A percentile compares a stretch with the other conserved stretches of the same genome.
phyloP scores from a whole-genome alignment of 345 rosid genomes.

The Ricinus communis region DNA sequence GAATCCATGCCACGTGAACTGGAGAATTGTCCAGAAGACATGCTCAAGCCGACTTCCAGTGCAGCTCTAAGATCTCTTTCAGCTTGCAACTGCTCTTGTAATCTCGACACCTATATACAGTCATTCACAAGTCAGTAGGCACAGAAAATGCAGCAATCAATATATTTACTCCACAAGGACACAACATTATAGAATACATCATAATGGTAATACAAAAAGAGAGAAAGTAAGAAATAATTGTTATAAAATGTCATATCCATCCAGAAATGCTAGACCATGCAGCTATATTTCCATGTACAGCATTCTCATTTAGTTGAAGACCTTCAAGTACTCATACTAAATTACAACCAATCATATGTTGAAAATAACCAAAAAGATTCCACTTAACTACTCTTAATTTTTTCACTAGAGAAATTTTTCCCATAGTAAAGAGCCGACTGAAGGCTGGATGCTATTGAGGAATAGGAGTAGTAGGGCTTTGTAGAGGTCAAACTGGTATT shows the following conservation, averaged over 20 bases:
- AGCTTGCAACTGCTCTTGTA: constrained; percentile 99
- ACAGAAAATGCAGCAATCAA: not conserved
- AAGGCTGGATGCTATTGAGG: too few relatives aligned
- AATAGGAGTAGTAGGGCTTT: too few relatives aligned
- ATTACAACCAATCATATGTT: not conserved
- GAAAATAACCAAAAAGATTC: not conserved
- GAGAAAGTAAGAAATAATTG: not conserved
- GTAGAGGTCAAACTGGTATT: too few relatives aligned
- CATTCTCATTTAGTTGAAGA: too few relatives aligned
- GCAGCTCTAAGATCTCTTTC: constrained; percentile 99
- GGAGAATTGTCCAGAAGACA: constrained; percentile 88
- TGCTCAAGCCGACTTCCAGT: constrained; percentile 96
- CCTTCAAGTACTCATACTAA: not conserved
- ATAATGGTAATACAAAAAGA: not conserved
- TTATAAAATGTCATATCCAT: not conserved
- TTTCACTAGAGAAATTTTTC: too few relatives aligned
- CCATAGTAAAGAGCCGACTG: too few relatives aligned
- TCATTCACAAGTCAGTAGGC: constrained; percentile 28
- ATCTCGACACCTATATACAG: constrained; percentile 73
- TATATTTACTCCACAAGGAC: too few relatives aligned
- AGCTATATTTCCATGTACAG: not conserved
- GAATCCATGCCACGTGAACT: constrained; percentile 90
- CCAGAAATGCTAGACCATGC: not conserved
- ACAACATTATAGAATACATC: not conserved
- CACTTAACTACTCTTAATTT: not conserved